phyloP scores from a whole-genome alignment of 176 grass and related monocot genomes.

The Saccharum officinarum region DNA sequence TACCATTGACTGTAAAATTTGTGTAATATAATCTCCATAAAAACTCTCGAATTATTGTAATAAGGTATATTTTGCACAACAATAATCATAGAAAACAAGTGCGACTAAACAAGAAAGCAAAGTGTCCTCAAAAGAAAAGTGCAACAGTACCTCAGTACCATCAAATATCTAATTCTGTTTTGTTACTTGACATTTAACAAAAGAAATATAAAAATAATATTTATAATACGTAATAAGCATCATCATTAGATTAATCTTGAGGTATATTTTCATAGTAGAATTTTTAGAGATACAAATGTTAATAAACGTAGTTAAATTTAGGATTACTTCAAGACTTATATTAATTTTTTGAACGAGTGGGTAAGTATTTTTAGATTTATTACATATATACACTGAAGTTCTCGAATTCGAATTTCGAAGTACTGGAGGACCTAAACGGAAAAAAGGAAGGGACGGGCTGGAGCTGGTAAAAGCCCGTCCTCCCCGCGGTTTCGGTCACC shows the following conservation, averaged over 20 bases:
- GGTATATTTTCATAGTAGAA: neutral
- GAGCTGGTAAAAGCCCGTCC: conserved; percentile 3
- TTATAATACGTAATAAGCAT: neutral
- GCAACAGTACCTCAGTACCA: too few relatives aligned
- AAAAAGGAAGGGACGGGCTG: neutral
- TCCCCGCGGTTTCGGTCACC: neutral
- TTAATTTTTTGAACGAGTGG: neutral
- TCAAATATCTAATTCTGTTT: too few relatives aligned
- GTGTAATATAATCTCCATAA: too few relatives aligned
- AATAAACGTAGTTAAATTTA: neutral
- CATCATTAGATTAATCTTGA: neutral
- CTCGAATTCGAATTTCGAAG: neutral
- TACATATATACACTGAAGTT: neutral
- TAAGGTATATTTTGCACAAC: too few relatives aligned
- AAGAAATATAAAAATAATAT: neutral
- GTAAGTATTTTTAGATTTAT: neutral
- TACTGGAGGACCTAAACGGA: neutral
- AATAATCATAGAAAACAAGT: too few relatives aligned
- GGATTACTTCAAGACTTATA: neutral
- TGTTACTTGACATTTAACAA: too few relatives aligned
- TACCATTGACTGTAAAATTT: too few relatives aligned
- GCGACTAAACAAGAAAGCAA: too few relatives aligned
- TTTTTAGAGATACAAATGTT: neutral
- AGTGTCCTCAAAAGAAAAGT: too few relatives aligned
- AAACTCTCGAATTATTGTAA: too few relatives aligned